Base-by-base conservation (phyloP, 352 stramenopile species). In the Globisporangium spinosum region DNA sequence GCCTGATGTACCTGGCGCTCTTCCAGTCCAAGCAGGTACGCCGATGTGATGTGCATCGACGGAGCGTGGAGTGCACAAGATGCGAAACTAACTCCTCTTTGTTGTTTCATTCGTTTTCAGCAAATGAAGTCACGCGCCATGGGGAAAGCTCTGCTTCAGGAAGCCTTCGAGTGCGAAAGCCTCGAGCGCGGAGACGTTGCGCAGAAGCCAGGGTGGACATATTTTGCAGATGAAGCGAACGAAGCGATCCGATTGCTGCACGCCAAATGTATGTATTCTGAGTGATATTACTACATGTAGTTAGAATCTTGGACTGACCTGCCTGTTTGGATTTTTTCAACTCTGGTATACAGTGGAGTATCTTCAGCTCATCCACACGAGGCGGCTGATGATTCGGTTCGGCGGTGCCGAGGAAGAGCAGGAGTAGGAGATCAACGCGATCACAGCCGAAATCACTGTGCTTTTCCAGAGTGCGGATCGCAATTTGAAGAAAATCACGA, bases 311-410 rank as follows among this genome's bases (percentile, higher is more conserved):
- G 64, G 43, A 25, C 13, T 57, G 10, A 45, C 60, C 35, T 17
- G 12, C 15, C 3, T 5, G 13, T 47, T 58, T 6, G 10, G 5
- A 58, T 53, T 13, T 43, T 43, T 12, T 23, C 17, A 56, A 47
- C 40, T 10, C 15, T 51, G 23, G 8, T 25, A 22, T 59, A 10
- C 38, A 94, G 87, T 94, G 63, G 85, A 93, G 27, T 94, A 93
- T 55, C 75, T 94, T 35, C 83, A 93, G 67, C 71, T 92, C 54
- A 64, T 94, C 25, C 87, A 94, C 69, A 92, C 83, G 49, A 65
- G 85, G 51, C 72, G 87, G 10, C 77, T 94, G 8, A 93, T 94
- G 87, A 90, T 94, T 62, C 82, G 87, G 17, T 94, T 94, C 51
- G 80, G 93, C 55, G 74, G 89, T 47, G 75, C 79, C 0, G 87